Percentiles rank a stretch among this genome's conserved stretches.
These are phyloP conservation scores for Pestalotiopsis sp. DNA, from an alignment of 2,329 filamentous ascomycete genomes.

Conservation along the genomic window DNA sequence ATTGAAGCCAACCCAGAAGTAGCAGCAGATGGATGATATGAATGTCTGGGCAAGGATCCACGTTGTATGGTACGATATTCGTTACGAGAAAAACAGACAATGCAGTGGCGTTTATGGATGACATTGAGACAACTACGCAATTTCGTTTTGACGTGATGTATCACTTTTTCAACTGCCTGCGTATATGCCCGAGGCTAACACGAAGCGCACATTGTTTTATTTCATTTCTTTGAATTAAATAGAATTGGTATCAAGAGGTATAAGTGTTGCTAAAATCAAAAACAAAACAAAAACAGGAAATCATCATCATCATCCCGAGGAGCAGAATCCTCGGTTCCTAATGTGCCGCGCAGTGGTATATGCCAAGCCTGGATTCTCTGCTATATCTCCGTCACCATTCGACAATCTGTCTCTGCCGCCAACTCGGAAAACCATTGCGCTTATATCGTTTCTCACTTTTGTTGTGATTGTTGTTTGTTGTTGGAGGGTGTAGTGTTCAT, in stretches of 20 bases:
- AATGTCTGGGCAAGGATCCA: neutral
- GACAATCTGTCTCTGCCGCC: neutral
- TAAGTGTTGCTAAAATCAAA: neutral
- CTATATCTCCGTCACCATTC: neutral
- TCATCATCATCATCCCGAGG: neutral
- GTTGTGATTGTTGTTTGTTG: neutral
- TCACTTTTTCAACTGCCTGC: too few species aligned
- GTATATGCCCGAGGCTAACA: too few species aligned
- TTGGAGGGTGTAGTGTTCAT: neutral
- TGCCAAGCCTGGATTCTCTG: neutral
- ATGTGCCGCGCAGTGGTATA: neutral
- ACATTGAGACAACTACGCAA: too few species aligned
- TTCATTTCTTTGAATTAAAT: neutral
- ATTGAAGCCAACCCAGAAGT: neutral
- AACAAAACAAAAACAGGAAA: too few species aligned
- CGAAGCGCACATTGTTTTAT: neutral
- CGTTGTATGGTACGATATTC: neutral
- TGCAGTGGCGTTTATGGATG: too few species aligned
- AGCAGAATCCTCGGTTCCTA: neutral
- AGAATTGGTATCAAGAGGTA: conserved; percentile 6
- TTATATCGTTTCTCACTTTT: neutral
- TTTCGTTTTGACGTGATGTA: too few species aligned
- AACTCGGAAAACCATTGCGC: neutral
- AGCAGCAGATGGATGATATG: neutral
- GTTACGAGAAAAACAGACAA: too few species aligned